Evolutionary conservation across 495 filamentous ascomycete species (phyloP).

Genomic region (Daldinia caldariorum): DNA sequence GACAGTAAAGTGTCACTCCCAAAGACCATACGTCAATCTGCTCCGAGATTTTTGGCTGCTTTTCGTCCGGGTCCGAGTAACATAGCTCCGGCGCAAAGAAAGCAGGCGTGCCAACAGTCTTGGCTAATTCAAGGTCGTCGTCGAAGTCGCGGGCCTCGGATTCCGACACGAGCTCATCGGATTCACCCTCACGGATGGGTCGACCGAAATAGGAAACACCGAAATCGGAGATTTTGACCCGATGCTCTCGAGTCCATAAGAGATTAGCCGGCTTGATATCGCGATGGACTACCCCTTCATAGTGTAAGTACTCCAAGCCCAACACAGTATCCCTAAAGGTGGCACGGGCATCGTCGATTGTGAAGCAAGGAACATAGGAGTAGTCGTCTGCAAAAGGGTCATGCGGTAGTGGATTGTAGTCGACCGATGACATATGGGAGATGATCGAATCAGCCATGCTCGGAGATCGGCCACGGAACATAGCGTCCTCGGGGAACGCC

Average conservation of each 20-base stretch:
- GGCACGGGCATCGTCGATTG: constrained; percentile 81
- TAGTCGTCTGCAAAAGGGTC: constrained; percentile 81
- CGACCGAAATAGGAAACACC: constrained; percentile 96
- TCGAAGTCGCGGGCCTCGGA: constrained; percentile 85
- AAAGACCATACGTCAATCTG: constrained; percentile 97
- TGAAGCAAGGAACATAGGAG: constrained; percentile 90
- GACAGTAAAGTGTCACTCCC: constrained; percentile 93
- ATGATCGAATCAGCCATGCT: constrained; percentile 70
- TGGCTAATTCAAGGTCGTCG: constrained; percentile 92
- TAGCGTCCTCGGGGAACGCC: constrained; percentile 67
- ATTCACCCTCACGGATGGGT: constrained; percentile 78
- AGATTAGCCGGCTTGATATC: constrained; percentile 99
- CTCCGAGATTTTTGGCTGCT: constrained; percentile 65
- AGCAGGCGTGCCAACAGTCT: constrained; percentile 96
- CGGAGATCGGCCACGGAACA: constrained; percentile 63
- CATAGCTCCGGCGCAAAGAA: constrained; percentile 99
- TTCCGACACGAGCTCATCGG: constrained; percentile 81
- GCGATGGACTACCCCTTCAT: constrained; percentile 94
- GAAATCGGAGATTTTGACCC: constrained; percentile 99
- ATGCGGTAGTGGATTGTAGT: constrained; percentile 58
- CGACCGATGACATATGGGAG: constrained; percentile 67
- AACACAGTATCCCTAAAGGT: constrained; percentile 94
- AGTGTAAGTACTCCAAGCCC: constrained; percentile 94
- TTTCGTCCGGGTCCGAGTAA: constrained; percentile 70
- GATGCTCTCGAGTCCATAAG: constrained; percentile 82